These are phyloP conservation scores for Mucor ambiguus DNA, from an alignment of 371 early-diverging fungal genomes.

Conservation along the genomic window DNA sequence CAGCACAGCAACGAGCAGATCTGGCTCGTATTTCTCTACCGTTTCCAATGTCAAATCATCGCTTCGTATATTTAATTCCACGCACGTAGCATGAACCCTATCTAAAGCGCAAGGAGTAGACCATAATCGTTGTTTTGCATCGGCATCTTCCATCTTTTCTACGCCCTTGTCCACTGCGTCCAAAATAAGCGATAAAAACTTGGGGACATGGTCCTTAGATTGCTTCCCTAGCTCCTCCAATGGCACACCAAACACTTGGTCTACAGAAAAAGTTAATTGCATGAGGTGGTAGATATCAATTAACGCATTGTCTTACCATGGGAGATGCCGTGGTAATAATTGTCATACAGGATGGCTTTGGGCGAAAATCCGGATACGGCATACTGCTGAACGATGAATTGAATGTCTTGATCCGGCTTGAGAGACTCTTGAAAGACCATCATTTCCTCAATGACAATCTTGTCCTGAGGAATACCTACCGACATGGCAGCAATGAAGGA, in stretches of 20 bases:
- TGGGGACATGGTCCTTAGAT: conserved; percentile 59
- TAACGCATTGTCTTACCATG: conserved; percentile 44
- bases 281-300: background rate
- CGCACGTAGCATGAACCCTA: conserved; percentile 65
- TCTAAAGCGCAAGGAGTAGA: conserved; percentile 60
- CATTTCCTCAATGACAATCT: conserved; percentile 66
- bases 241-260: conserved; percentile 79
- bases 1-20: conserved; percentile 64
- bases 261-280: conserved; percentile 16
- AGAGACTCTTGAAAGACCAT: conserved; percentile 73
- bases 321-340: conserved; percentile 65
- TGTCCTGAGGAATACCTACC: conserved; percentile 56
- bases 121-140: conserved; percentile 54
- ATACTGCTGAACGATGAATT: conserved; percentile 76
- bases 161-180: conserved; percentile 34
- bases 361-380: conserved; percentile 73
- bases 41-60: conserved; percentile 52
- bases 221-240: conserved; percentile 68
- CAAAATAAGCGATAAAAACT: conserved; percentile 51
- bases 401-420: conserved; percentile 75
- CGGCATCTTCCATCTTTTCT: conserved; percentile 8
- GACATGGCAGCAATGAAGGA: conserved; percentile 64
- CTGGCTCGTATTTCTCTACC: conserved; percentile 58
- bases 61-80: conserved; percentile 60
- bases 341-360: conserved; percentile 70